These are phyloP conservation scores for Paecilomyces niveus DNA, from an alignment of 2,329 filamentous ascomycete species.

Conservation along the genomic window DNA sequence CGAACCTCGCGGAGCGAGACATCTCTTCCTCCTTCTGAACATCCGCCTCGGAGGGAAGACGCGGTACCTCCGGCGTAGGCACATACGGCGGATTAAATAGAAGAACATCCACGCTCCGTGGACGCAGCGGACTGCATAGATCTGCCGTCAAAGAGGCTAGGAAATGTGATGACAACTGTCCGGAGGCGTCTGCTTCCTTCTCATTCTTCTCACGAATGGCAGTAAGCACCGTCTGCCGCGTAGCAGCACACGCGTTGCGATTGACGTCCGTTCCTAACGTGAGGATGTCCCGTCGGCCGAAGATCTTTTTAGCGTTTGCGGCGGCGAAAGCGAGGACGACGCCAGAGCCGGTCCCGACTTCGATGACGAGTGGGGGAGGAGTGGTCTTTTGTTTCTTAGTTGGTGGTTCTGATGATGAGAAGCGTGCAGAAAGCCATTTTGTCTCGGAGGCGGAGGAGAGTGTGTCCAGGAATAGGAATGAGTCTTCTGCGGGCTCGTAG, in stretches of 20 bases:
- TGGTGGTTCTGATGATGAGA: conserved; percentile 31
- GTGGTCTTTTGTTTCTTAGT: conserved; percentile 12
- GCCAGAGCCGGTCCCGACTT: conserved; percentile 86
- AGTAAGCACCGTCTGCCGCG: conserved; percentile 56
- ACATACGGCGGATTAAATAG: conserved; percentile 98
- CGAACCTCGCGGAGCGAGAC: conserved; percentile 47
- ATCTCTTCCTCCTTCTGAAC: conserved; percentile 16
- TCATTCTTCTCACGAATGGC: conserved; percentile 37
- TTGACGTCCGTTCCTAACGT: conserved; percentile 81
- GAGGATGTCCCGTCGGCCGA: conserved; percentile 64
- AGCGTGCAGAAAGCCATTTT: conserved; percentile 59
- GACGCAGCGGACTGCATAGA: conserved; percentile 55
- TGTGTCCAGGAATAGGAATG: conserved; percentile 87
- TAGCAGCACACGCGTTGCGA: conserved; percentile 70
- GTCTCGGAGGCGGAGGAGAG: conserved; percentile 66
- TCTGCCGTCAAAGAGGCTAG: conserved; percentile 65
- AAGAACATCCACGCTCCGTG: conserved; percentile 65
- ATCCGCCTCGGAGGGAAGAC: conserved; percentile 28
- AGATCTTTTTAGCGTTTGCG: conserved; percentile 64
- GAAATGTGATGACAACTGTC: conserved; percentile 35
- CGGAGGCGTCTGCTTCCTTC: background rate
- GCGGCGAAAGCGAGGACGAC: conserved; percentile 85
- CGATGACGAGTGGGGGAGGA: conserved; percentile 61
- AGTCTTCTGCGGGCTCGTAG: conserved; percentile 95
- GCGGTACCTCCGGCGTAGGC: conserved; percentile 69